phyloP scores from a whole-genome alignment of 768 basidiomycete species.

The Leucosporidium yakuticum region DNA sequence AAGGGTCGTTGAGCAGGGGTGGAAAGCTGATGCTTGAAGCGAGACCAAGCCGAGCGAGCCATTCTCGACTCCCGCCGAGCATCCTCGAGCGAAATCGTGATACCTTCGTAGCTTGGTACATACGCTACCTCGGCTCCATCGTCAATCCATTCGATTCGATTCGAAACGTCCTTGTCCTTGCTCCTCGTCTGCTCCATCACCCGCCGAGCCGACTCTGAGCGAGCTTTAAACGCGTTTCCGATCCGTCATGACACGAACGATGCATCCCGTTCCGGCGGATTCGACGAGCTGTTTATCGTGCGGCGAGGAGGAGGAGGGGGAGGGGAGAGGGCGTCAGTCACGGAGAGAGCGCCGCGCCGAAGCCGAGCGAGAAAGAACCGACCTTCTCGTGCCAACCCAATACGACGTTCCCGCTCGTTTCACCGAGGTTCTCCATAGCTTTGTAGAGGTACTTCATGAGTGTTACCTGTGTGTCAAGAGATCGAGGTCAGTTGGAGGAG shows the following conservation, averaged over 20 bases:
- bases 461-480: slow-evolving; percentile 59
- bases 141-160: no score
- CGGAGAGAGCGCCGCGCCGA: background rate
- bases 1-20: no score
- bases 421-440: slow-evolving; percentile 69
- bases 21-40: no score
- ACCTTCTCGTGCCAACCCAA: slow-evolving; percentile 98
- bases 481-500: background rate
- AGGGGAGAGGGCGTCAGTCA: background rate
- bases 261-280: slow-evolving; percentile 87
- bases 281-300: slow-evolving; percentile 66
- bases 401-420: slow-evolving; percentile 60
- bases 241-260: slow-evolving; percentile 78
- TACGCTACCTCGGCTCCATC: no score
- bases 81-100: no score
- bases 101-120: no score
- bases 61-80: no score
- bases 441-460: slow-evolving; percentile 99
- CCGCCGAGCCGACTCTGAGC: no score
- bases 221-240: slow-evolving; percentile 55
- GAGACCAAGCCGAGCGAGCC: no score
- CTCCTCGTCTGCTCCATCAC: no score
- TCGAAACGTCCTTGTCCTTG: no score
- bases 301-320: background rate
- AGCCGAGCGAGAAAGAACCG: slow-evolving; percentile 28